Conservation (phyloP, 225 moss, liverwort and hornwort genomes). For the Rhytidiadelphus loreus region DNA sequence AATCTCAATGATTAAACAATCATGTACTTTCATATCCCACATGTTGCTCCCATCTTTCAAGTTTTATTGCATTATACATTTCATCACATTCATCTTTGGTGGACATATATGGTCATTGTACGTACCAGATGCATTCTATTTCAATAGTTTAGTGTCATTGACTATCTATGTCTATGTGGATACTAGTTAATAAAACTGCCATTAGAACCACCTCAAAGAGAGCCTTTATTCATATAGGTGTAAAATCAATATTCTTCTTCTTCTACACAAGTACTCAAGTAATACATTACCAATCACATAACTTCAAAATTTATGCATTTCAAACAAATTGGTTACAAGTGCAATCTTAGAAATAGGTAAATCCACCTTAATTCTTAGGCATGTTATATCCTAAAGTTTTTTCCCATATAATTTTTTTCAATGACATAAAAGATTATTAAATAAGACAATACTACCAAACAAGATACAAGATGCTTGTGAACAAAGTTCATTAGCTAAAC, state of each 20-base stretch:
- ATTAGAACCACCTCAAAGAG: fast-evolving
- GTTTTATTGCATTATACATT: background rate
- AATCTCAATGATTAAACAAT: background rate
- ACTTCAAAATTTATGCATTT: background rate
- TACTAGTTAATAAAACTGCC: background rate
- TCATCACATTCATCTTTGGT: background rate
- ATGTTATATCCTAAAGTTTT: fast-evolving
- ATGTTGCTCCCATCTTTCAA: background rate
- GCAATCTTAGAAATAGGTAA: background rate
- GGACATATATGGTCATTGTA: background rate
- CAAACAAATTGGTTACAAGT: background rate
- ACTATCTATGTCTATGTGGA: background rate
- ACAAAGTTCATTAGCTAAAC: background rate
- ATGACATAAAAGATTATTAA: too few species aligned
- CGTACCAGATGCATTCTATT: background rate
- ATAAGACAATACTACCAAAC: background rate
- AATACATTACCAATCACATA: background rate
- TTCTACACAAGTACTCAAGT: background rate
- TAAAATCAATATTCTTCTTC: background rate
- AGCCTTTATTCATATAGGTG: background rate
- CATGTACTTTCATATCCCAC: background rate
- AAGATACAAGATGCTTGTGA: background rate
- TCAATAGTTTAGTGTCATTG: background rate
- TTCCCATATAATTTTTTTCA: background rate
- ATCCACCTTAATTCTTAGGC: background rate